phyloP scores from a whole-genome alignment of 108 stramenopile genomes.

The Pinguiococcus pyrenoidosus region DNA sequence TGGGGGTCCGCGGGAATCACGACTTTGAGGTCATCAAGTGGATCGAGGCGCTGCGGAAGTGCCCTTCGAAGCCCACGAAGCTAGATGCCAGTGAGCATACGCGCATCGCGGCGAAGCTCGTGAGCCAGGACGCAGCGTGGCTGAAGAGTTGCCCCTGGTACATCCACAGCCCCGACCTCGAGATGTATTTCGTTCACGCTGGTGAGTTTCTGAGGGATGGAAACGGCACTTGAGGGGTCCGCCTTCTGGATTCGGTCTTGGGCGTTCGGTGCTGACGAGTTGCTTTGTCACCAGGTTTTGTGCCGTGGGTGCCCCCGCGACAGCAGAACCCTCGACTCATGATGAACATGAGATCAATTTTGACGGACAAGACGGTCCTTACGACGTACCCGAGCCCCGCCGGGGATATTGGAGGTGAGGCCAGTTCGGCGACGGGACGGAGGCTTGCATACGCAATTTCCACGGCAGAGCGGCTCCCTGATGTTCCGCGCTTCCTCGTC shows the following conservation, averaged over 20 bases:
- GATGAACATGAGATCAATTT: constrained; percentile 58
- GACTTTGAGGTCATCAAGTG: constrained; percentile 80
- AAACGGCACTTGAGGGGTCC: too few relatives aligned
- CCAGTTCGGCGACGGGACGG: constrained; percentile 40
- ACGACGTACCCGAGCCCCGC: too few relatives aligned
- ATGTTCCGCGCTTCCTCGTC: background rate
- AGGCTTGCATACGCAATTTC: too few relatives aligned
- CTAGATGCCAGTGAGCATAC: too few relatives aligned
- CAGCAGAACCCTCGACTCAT: constrained; percentile 58
- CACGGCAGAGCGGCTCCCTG: background rate
- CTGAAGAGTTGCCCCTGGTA: constrained; percentile 75
- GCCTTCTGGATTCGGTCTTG: too few relatives aligned
- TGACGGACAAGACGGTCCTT: constrained; percentile 71
- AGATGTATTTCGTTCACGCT: constrained; percentile 78
- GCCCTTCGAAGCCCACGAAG: too few relatives aligned
- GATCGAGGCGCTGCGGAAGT: constrained; percentile 56
- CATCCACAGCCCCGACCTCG: constrained; percentile 63
- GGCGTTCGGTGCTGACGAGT: too few relatives aligned
- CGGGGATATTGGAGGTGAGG: constrained; percentile 79
- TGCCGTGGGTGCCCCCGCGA: constrained; percentile 52
- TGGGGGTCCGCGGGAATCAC: constrained; percentile 87
- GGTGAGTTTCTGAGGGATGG: too few relatives aligned
- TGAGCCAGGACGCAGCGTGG: constrained; percentile 63
- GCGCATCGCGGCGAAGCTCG: too few relatives aligned
- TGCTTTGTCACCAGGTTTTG: too few relatives aligned